Evolutionary conservation across 2,329 filamentous ascomycete species (phyloP).

Genomic region (Colletotrichum graminicola): DNA sequence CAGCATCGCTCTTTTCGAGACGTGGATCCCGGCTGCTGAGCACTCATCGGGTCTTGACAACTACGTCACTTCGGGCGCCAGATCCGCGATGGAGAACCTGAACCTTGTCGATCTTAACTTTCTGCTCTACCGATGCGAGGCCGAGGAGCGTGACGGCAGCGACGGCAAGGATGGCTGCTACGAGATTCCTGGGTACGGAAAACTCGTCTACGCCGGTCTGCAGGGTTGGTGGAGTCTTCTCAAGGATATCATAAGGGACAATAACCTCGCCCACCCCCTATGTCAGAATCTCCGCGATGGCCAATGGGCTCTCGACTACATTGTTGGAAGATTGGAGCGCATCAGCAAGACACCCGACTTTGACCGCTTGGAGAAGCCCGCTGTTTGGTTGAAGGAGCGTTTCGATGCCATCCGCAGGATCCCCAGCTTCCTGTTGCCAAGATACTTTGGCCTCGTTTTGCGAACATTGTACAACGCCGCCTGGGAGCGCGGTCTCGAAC

Average conservation of each 20-base stretch:
- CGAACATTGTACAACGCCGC: constrained; percentile 90
- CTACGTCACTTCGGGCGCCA: constrained; percentile 85
- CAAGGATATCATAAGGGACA: constrained; percentile 85
- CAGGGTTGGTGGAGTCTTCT: constrained; percentile 98
- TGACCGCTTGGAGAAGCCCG: constrained; percentile 71
- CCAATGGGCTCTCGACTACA: constrained; percentile 93
- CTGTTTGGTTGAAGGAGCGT: constrained; percentile 83
- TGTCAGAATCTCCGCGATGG: constrained; percentile 94
- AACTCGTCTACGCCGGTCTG: constrained; percentile 93
- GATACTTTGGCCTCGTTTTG: constrained; percentile 92
- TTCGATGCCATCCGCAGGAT: constrained; percentile 88
- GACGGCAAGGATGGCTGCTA: constrained; percentile 88
- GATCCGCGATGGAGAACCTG: constrained; percentile 80
- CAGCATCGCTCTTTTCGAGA: constrained; percentile 95
- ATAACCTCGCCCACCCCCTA: constrained; percentile 91
- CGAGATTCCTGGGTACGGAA: constrained; percentile 84
- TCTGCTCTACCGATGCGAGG: constrained; percentile 89
- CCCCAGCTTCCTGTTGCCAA: constrained; percentile 89
- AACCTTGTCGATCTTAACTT: constrained; percentile 90
- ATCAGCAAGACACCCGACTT: constrained; percentile 75
- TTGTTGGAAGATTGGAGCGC: constrained; percentile 80
- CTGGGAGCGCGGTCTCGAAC: constrained; percentile 79
- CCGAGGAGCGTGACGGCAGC: constrained; percentile 85
- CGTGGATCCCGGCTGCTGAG: constrained; percentile 91
- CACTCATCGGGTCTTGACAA: constrained; percentile 86